Evolutionary conservation across 768 basidiomycete genomes (phyloP).

Genomic region (Rhizopogon vesiculosus): DNA sequence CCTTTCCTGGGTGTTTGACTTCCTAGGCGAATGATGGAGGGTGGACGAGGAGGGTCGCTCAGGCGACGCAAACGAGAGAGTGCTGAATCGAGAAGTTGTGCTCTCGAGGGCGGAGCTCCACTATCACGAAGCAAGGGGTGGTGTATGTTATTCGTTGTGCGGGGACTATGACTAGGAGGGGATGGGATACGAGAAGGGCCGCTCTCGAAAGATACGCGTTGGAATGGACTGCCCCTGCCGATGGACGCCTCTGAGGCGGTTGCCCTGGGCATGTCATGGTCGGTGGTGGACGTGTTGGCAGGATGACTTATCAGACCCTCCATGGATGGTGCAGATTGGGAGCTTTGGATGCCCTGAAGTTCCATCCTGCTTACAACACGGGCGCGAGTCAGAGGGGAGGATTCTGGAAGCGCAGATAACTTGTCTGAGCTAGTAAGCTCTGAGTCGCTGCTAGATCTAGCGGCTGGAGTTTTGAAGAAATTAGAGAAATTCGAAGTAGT

Average conservation of each 20-base stretch:
- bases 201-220: constrained; percentile 54
- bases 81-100: not conserved
- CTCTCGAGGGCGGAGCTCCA: constrained; percentile 3
- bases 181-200: constrained; percentile 29
- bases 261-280: constrained; percentile 10
- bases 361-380: constrained; percentile 27
- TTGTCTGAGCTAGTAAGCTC: constrained; percentile 41
- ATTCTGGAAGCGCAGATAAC: constrained; percentile 33
- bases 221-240: constrained; percentile 41
- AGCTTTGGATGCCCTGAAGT: constrained; percentile 34
- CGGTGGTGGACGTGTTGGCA: constrained; percentile 12
- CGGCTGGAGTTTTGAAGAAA: not conserved
- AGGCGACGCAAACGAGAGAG: constrained; percentile 4
- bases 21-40: constrained; percentile 9
- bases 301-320: constrained; percentile 20
- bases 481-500: not conserved
- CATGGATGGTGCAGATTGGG: constrained; percentile 39
- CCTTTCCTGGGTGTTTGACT: constrained; percentile 16
- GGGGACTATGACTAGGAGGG: constrained; percentile 27
- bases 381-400: constrained; percentile 28
- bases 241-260: constrained; percentile 33
- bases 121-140: constrained; percentile 17
- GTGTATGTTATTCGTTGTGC: constrained; percentile 27
- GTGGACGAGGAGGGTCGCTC: constrained; percentile 1
- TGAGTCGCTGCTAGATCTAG: constrained; percentile 13